Base-by-base conservation (phyloP, 106 monocot genomes). In the Allium sativum region DNA sequence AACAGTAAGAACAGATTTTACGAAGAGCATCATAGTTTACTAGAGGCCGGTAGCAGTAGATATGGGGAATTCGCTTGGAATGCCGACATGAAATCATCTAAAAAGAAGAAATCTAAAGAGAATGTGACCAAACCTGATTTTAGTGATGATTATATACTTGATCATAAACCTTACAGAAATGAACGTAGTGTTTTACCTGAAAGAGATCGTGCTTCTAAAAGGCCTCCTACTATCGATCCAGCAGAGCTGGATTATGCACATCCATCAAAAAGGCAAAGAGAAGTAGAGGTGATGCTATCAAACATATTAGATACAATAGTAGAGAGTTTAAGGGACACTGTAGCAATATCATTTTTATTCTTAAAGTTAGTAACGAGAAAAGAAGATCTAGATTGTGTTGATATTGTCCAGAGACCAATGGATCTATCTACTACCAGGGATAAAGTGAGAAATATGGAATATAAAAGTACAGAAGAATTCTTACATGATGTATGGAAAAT, bases 401-500 rank as follows among this genome's bases (percentile, higher is more conserved):
- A 98, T 63, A 67, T 85, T 19, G 57, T 98, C 19, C 42, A 74
- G 13, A 48, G 43, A 0, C 96, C 96, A 1, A 98, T 98, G 96
- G 96, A 98, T 80, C 91, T 98, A 12, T 74, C 91, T 3, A 88
- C 87, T 9, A 92, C 91, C 18, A 91, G 79, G 55, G 91, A 85
- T 11, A 98, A 88, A 70, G 91, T 80, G 45, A 76, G 91, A 42
- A 98, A 69, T 47, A 73, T 96, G 88, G 91, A 85, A 68, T 98
- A 98, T 71, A 98, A 73, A 59, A 82, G 55, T 53, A 55, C 73
- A 14, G 96, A 91, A 55, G 91, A 91, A 4, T 98, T 98, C 65
- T 70, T 91, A 43, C 96, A 90, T 47, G 96, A 98, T 64, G 78
- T 98, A 10, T 88, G 79, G 81, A 91, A 98, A 69, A 98, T 98